Evolutionary conservation across 2,329 filamentous ascomycete genomes (phyloP).

Genomic region (Botrytis aclada): DNA sequence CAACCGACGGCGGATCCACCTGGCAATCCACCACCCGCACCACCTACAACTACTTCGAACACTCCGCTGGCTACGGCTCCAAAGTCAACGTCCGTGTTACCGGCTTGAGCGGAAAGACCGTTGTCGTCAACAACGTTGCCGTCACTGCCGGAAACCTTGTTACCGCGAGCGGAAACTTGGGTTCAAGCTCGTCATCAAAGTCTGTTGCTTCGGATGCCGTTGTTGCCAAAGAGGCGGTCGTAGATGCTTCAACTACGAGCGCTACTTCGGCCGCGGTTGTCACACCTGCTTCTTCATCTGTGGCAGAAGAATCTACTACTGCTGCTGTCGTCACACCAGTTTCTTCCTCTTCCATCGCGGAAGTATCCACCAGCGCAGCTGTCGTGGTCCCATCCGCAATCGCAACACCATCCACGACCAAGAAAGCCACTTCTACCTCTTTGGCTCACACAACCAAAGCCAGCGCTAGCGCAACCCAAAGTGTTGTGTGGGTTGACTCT

Average conservation of each 20-base stretch:
- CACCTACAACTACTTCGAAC: constrained; percentile 62
- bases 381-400: too few species aligned
- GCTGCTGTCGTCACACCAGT: not conserved
- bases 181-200: not conserved
- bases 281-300: not conserved
- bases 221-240: too few species aligned
- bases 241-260: not conserved
- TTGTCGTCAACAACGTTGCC: constrained; percentile 51
- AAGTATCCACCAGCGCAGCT: too few species aligned
- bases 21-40: constrained; percentile 56
- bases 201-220: not conserved
- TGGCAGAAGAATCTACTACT: not conserved
- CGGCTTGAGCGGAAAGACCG: constrained; percentile 47
- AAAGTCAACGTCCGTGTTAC: constrained; percentile 57
- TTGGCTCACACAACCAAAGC: not conserved
- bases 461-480: not conserved
- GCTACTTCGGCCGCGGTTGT: not conserved
- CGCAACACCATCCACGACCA: not conserved
- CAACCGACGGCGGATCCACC: constrained; percentile 55
- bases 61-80: constrained; percentile 54
- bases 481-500: not conserved
- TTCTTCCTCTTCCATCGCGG: not conserved
- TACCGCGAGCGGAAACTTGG: constrained; percentile 33
- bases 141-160: constrained; percentile 34
- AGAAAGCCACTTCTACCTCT: not conserved